Percentiles rank a stretch among this genome's conserved stretches.
Evolutionary conservation across 2,329 filamentous ascomycete genomes (phyloP).

Genomic region (Metarhizium rileyi): DNA sequence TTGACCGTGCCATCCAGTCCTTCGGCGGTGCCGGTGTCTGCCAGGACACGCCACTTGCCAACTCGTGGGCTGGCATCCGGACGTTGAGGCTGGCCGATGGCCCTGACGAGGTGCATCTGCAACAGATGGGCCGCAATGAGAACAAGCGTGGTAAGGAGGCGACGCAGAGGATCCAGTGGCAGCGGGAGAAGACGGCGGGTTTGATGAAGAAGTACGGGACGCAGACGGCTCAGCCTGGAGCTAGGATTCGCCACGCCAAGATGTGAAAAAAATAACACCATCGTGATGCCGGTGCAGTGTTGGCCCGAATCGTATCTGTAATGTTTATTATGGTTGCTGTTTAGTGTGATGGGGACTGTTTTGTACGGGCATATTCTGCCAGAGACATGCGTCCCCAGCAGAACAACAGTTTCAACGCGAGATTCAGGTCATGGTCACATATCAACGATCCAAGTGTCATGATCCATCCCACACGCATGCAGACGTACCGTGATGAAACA

Average conservation of each 20-base stretch:
- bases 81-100: slow-evolving; percentile 85
- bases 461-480: no score
- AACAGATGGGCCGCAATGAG: slow-evolving; percentile 74
- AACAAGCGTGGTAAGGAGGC: slow-evolving; percentile 58
- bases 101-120: slow-evolving; percentile 87
- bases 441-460: no score
- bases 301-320: neutral
- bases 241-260: slow-evolving; percentile 39
- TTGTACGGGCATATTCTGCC: neutral
- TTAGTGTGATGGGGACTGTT: neutral
- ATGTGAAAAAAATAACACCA: slow-evolving; percentile 27
- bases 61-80: slow-evolving; percentile 70
- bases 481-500: neutral
- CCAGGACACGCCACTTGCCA: slow-evolving; percentile 87
- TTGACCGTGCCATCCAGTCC: slow-evolving; percentile 89
- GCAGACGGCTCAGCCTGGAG: slow-evolving; percentile 37
- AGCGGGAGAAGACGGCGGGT: slow-evolving; percentile 55
- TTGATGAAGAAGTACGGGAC: slow-evolving; percentile 51
- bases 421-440: no score
- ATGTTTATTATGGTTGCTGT: neutral
- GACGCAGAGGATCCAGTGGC: slow-evolving; percentile 50
- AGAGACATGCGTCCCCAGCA: neutral
- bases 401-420: no score
- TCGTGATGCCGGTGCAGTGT: neutral
- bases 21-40: slow-evolving; percentile 86